A percentile compares a stretch with the other conserved stretches of the same genome.
phyloP scores from a whole-genome alignment of 2,329 filamentous ascomycete genomes.

The Cladosporium phlei region DNA sequence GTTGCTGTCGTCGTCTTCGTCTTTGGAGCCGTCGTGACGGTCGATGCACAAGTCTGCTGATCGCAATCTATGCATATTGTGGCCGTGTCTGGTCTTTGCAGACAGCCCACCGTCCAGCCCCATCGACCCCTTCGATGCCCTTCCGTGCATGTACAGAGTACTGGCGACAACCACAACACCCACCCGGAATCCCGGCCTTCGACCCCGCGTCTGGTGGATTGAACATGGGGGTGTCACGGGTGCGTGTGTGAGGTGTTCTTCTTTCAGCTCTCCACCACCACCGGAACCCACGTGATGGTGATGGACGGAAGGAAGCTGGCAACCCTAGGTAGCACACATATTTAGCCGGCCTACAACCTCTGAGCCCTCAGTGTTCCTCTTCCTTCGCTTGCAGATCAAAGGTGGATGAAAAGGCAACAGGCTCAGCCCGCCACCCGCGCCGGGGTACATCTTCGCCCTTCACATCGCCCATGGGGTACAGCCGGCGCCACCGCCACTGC shows the following conservation, averaged over 20 bases:
- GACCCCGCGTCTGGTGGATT: constrained; percentile 2
- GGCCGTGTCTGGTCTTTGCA: constrained; percentile 1
- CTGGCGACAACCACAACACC: constrained; percentile 3
- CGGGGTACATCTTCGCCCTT: neutral
- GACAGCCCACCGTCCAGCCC: constrained; percentile 4
- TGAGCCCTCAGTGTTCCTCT: constrained; percentile 1
- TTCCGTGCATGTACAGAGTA: constrained; percentile 11
- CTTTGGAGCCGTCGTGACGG: too few relatives aligned
- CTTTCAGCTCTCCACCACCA: too few relatives aligned
- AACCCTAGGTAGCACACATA: too few relatives aligned
- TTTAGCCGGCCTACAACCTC: too few relatives aligned
- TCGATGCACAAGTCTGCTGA: constrained; percentile 1
- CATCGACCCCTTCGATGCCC: neutral
- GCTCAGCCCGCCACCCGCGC: neutral
- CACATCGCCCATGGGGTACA: too few relatives aligned
- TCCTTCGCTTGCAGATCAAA: constrained; percentile 7
- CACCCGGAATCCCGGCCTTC: constrained; percentile 1
- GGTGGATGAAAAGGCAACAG: too few relatives aligned
- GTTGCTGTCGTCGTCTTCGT: too few relatives aligned
- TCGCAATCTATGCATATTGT: constrained; percentile 11
- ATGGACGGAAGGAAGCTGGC: too few relatives aligned
- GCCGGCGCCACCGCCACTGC: too few relatives aligned
- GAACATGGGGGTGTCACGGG: too few relatives aligned
- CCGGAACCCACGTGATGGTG: too few relatives aligned
- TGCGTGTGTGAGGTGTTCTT: too few relatives aligned